Evolutionary conservation across 2,329 filamentous ascomycete species (phyloP), one percentile per base, ranked within the genome.

Genomic region (Fusarium chaquense): DNA sequence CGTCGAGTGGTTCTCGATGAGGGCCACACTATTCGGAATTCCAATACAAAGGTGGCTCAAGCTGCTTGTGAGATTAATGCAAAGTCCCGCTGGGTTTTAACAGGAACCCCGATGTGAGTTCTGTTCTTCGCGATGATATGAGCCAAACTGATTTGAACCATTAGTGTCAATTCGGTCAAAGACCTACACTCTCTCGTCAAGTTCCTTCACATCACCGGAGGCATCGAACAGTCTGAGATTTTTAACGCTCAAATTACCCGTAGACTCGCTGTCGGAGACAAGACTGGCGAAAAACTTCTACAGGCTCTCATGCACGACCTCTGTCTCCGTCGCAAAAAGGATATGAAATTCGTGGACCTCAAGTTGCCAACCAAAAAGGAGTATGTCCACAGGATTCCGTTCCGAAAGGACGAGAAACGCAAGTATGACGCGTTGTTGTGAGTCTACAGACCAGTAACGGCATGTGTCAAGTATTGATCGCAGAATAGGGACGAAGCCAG

Each of bases 271-370:
- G 56, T 78, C 8, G 88, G 87, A 2, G 85, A 89, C 18, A 77
- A 81, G 1, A 81, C 84, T 35, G 90, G 89, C 15, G 89, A 89
- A 49, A 79, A 85, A 13, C 81, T 95, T 5, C 84, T 97, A 5
- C 91, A 95, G 75, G 86, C 89, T 7, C 84, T 97, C 45, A 94
- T 97, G 89, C 85, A 85, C n/a, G 89, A 91, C 20, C 86, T 97
- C 47, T 96, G 92, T 73, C 83, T 97, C 24, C 88, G 94, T 38
- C 88, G 94, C 38, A 91, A 90, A 78, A 97, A 97, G 77, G 90
- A 95, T 58, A 97, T 97, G 93, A 86, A 86, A 7, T 97, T 97
- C 75, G 87, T 97, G 54, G 93, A 97, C 70, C 82, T 97, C 22
- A 91, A 89, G 66, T 84, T 97, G 11, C 93, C 94, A 0, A 83